Evolutionary conservation across 2,329 filamentous ascomycete genomes (phyloP).

Genomic region (Diaporthe vexans): DNA sequence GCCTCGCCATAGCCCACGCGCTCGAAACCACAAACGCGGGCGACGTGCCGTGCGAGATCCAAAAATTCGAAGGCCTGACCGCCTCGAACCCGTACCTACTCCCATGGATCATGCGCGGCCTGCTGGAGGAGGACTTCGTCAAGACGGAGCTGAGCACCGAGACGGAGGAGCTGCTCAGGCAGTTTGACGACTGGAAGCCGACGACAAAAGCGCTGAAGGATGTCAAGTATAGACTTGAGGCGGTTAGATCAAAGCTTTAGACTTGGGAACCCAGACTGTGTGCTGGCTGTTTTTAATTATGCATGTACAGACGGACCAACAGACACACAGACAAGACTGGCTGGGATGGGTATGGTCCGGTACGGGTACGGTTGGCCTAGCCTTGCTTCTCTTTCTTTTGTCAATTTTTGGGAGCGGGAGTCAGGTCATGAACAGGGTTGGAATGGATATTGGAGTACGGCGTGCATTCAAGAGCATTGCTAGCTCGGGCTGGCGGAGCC

Average conservation of each 20-base stretch:
- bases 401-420: conserved; percentile 3
- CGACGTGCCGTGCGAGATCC: conserved; percentile 63
- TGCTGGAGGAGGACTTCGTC: conserved; percentile 93
- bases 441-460: conserved; percentile 21
- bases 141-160: conserved; percentile 84
- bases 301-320: background rate
- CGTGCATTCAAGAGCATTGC: conserved; percentile 18
- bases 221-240: conserved; percentile 94
- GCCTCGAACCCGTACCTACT: conserved; percentile 88
- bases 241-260: conserved; percentile 85
- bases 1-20: conserved; percentile 78
- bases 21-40: conserved; percentile 77
- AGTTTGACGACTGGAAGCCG: conserved; percentile 96
- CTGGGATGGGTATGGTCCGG: background rate
- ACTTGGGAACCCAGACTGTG: background rate
- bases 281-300: background rate
- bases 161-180: conserved; percentile 81
- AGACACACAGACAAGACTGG: conserved; percentile 9
- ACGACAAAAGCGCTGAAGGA: conserved; percentile 92
- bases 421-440: background rate
- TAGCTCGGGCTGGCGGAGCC: background rate
- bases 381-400: conserved; percentile 4
- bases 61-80: conserved; percentile 63
- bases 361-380: background rate
- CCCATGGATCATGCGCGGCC: conserved; percentile 94